Evolutionary conservation across 148 eudicot species (phyloP).

Genomic region (Nepenthes gracilis): DNA sequence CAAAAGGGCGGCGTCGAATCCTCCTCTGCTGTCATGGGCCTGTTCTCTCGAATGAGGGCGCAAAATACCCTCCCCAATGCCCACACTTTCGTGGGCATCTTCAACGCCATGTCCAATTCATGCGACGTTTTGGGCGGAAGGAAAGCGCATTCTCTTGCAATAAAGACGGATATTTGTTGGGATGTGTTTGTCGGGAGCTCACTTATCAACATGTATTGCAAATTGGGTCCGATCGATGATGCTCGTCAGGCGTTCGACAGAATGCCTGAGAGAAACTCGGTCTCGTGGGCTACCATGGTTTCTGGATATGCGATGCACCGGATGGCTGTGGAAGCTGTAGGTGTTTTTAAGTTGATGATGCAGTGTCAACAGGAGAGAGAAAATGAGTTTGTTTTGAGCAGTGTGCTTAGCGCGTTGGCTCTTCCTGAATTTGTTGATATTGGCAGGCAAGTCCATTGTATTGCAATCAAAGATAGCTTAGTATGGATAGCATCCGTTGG

Average conservation of each 20-base stretch:
- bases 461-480: constrained; percentile 26
- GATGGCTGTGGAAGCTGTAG: constrained; percentile 29
- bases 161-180: constrained; percentile 14
- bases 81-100: constrained; percentile 31
- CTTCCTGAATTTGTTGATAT: constrained; percentile 11
- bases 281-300: constrained; percentile 39
- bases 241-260: constrained; percentile 41
- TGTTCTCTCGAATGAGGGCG: constrained; percentile 24
- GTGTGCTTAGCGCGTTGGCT: constrained; percentile 32
- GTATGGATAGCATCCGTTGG: constrained; percentile 22
- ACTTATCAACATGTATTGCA: constrained; percentile 36
- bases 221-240: constrained; percentile 18
- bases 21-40: constrained; percentile 15
- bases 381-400: constrained; percentile 32
- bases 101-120: constrained; percentile 15
- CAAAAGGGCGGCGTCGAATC: constrained; percentile 7
- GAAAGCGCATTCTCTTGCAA: constrained; percentile 27
- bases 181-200: constrained; percentile 36
- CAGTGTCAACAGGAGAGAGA: constrained; percentile 15
- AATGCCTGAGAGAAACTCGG: constrained; percentile 42
- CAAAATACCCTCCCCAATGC: constrained; percentile 22
- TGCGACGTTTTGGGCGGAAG: constrained; percentile 16
- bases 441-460: constrained; percentile 37
- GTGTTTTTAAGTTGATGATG: constrained; percentile 27
- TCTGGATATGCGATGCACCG: constrained; percentile 33